Percentiles rank a stretch among this genome's conserved stretches.
phyloP scores from a whole-genome alignment of 371 early-diverging fungal species.

The Circinella minor region DNA sequence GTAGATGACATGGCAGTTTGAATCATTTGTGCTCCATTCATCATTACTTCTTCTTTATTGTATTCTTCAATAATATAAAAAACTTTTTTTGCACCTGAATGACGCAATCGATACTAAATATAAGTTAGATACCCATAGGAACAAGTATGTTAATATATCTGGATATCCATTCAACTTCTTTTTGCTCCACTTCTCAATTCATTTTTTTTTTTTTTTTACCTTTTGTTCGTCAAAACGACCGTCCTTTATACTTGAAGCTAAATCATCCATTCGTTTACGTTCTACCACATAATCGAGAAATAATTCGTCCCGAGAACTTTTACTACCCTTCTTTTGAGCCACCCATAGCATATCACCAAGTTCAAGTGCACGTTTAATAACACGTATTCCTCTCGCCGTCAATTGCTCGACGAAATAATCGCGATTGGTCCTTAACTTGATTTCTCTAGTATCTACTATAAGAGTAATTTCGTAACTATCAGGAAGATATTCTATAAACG shows the following conservation, averaged over 20 bases:
- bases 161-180: too few species aligned
- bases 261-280: slow-evolving; percentile 94
- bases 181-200: too few species aligned
- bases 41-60: slow-evolving; percentile 48
- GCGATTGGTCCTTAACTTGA: slow-evolving; percentile 69
- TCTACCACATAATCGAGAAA: slow-evolving; percentile 90
- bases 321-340: slow-evolving; percentile 58
- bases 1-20: slow-evolving; percentile 71
- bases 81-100: slow-evolving; percentile 71
- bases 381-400: slow-evolving; percentile 54
- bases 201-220: slow-evolving; percentile 30
- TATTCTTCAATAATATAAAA: slow-evolving; percentile 89
- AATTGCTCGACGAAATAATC: slow-evolving; percentile 73
- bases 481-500: slow-evolving; percentile 29
- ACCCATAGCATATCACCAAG: slow-evolving; percentile 93
- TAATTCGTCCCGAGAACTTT: slow-evolving; percentile 60
- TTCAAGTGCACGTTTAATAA: slow-evolving; percentile 68
- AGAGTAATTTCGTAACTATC: slow-evolving; percentile 76
- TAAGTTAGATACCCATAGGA: not conserved
- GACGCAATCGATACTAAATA: slow-evolving; percentile 67
- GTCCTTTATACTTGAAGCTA: slow-evolving; percentile 91
- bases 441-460: slow-evolving; percentile 86
- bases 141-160: too few species aligned
- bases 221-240: slow-evolving; percentile 97
- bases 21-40: slow-evolving; percentile 63